Base-by-base conservation (phyloP, 179 eudicot genomes). In the Beta lomatogona region DNA sequence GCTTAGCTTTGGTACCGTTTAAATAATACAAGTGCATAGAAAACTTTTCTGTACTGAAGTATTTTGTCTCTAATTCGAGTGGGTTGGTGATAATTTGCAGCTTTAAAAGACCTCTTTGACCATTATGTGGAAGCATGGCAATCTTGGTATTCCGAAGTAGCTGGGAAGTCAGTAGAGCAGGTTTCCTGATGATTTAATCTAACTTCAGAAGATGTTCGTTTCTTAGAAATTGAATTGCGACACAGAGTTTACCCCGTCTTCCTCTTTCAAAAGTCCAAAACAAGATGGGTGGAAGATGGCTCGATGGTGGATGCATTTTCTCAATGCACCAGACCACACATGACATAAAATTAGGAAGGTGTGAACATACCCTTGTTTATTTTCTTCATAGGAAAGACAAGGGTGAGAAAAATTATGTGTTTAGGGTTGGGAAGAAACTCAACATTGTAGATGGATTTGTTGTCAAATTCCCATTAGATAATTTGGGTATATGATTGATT, bases 91-190 rank as follows among this genome's bases (percentile, higher is more conserved):
- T 21, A 22, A 79, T 79, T 85, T 88, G 86, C 97, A 97, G 99
- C 95, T 53, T 79, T 97, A 86, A 90, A 81, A 79, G 99, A 97
- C 78, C 92, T 97, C 5, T 97, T 93, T 57, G 91, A 80, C 46
- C 99, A 96, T 83, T 94, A 94, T 76, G 76, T 86, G 82, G 97
- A 94, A 81, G 99, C 99, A 67, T 97, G 98, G 98, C 83, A 82
- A 81, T 91, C 97, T 11, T 97, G 98, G 98, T 90, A 88, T 79
- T 87, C 90, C 61, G 97, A 96, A 87, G 91, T 92, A 75, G 90
- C 88, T 67, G 96, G 89, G 83, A 91, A 88, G 91, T 85, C 97
- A 21, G 28, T 87, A 61, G 85, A 89, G 81, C 91, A 89, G 72
- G 83, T 88, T 79, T 88, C 94, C 36, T 91, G 82, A 88, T 53